These are phyloP conservation scores for Aspergillus sp. DNA, from an alignment of 2,329 filamentous ascomycete genomes.

Conservation along the genomic window DNA sequence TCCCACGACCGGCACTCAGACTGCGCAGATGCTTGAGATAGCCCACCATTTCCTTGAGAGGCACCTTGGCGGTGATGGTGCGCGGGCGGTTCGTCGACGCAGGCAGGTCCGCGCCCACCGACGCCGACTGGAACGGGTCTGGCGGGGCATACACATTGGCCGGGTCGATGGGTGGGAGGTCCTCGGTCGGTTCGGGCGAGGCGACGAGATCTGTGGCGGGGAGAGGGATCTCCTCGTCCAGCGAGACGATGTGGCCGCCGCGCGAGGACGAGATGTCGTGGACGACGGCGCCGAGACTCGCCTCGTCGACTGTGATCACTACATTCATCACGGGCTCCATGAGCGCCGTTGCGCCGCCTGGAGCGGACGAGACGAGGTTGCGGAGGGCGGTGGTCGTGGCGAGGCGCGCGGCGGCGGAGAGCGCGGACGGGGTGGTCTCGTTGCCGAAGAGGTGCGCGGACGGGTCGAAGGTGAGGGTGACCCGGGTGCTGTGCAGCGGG, in stretches of 20 bases:
- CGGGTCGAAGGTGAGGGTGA: constrained; percentile 68
- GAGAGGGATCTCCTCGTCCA: constrained; percentile 51
- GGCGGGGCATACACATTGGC: constrained; percentile 79
- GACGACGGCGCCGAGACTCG: constrained; percentile 74
- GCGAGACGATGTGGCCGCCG: constrained; percentile 71
- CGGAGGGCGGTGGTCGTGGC: constrained; percentile 70
- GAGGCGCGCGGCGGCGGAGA: constrained; percentile 64
- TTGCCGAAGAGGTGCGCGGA: constrained; percentile 61
- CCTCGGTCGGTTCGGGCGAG: constrained; percentile 20
- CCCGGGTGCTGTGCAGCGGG: constrained; percentile 72
- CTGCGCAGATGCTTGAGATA: constrained; percentile 87
- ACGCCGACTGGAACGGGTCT: constrained; percentile 65
- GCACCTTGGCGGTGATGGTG: constrained; percentile 80
- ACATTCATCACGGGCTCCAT: constrained; percentile 95
- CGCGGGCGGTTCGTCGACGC: constrained; percentile 46
- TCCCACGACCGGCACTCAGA: constrained; percentile 80
- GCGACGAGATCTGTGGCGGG: constrained; percentile 26
- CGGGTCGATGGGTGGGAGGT: constrained; percentile 59
- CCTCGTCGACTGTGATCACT: constrained; percentile 80
- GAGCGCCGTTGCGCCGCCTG: constrained; percentile 57
- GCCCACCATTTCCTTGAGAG: constrained; percentile 93
- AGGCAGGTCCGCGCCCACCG: constrained; percentile 22
- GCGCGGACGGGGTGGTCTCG: constrained; percentile 65
- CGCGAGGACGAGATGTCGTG: constrained; percentile 74
- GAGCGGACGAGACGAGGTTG: constrained; percentile 43